Evolutionary conservation across 179 eudicot species (phyloP).

Genomic region (Carnegiea gigantea): DNA sequence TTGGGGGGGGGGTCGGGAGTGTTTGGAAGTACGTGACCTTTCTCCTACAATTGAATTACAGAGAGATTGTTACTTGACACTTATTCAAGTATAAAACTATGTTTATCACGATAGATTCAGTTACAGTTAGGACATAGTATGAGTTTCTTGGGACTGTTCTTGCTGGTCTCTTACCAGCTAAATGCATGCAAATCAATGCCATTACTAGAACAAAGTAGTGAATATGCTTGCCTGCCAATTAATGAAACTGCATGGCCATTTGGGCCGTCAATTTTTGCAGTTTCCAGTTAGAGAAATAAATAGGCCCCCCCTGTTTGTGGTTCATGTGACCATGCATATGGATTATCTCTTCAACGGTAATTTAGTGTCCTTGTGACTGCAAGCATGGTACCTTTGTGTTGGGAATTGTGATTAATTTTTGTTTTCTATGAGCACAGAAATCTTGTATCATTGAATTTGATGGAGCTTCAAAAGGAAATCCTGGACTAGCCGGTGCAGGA

Average conservation of each 20-base stretch:
- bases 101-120: background rate
- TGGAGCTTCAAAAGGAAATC: conserved; percentile 98
- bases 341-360: background rate
- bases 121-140: background rate
- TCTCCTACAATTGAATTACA: background rate
- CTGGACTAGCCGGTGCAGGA: conserved; percentile 96
- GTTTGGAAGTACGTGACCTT: background rate
- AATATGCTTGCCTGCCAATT: background rate
- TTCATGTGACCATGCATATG: background rate
- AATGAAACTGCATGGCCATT: background rate
- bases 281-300: background rate
- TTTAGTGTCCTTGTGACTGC: background rate
- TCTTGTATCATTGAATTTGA: conserved; percentile 83
- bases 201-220: background rate
- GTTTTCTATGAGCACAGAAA: conserved; percentile 30
- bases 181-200: background rate
- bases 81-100: background rate
- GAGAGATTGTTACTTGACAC: background rate
- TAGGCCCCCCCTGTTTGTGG: background rate
- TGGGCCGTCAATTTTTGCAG: background rate
- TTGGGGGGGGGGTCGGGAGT: background rate
- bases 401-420: background rate
- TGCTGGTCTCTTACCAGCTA: background rate
- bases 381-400: background rate
- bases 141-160: background rate